A percentile compares a stretch with the other conserved stretches of the same genome.
Evolutionary conservation across 371 early-diverging fungal genomes (phyloP).

Genomic region (Mortierella sp.): DNA sequence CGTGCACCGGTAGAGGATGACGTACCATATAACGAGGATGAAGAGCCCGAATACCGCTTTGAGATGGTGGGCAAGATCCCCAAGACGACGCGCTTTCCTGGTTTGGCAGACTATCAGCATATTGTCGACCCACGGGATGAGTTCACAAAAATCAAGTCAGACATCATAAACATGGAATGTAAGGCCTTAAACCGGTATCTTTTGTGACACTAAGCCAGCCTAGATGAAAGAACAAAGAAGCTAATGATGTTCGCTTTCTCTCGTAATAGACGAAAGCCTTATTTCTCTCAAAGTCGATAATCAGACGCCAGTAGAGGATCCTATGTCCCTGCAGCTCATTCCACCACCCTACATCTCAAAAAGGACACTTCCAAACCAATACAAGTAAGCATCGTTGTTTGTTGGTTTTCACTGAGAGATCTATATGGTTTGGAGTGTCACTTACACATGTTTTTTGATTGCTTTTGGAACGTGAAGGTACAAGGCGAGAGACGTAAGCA

Average conservation of each 20-base stretch:
- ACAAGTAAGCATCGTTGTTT: slow-evolving; percentile 23
- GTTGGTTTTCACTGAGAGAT: too few relatives aligned
- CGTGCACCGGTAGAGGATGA: slow-evolving; percentile 42
- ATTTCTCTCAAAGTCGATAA: slow-evolving; percentile 42
- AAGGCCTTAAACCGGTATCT: slow-evolving; percentile 3
- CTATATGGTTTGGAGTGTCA: too few relatives aligned
- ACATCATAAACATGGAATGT: slow-evolving; percentile 44
- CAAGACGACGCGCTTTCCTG: slow-evolving; percentile 37
- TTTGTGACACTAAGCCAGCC: not conserved
- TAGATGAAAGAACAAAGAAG: too few relatives aligned
- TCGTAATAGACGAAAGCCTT: slow-evolving; percentile 33
- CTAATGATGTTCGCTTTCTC: too few relatives aligned
- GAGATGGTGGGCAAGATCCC: slow-evolving; percentile 33
- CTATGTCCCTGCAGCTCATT: slow-evolving; percentile 22
- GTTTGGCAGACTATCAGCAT: slow-evolving; percentile 48
- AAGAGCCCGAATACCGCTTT: slow-evolving; percentile 22
- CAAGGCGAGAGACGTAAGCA: slow-evolving; percentile 38
- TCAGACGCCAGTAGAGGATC: slow-evolving; percentile 32
- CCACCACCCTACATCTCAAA: slow-evolving; percentile 39
- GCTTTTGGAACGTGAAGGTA: slow-evolving; percentile 9
- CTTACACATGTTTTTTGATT: not conserved
- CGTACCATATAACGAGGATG: slow-evolving; percentile 27
- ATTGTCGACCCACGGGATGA: slow-evolving; percentile 43
- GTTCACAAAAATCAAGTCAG: slow-evolving; percentile 33
- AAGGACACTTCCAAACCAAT: slow-evolving; percentile 21